Conservation (phyloP, 2,329 filamentous ascomycete genomes). For the Sarocladium kiliense region DNA sequence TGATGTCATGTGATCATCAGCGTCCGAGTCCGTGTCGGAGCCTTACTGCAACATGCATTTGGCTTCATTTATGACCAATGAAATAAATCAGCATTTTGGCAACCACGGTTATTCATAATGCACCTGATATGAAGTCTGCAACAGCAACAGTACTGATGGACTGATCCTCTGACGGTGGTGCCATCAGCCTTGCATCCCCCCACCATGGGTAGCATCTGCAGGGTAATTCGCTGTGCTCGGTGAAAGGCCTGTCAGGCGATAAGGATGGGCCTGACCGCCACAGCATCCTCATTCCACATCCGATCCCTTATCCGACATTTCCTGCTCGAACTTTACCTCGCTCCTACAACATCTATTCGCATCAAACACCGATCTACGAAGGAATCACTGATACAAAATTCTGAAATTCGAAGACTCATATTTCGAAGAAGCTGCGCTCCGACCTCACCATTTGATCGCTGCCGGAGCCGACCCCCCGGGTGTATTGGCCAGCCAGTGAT, state of each 20-base stretch:
- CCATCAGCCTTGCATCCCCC: conserved; percentile 1
- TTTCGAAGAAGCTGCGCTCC: background rate
- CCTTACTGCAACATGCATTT: background rate
- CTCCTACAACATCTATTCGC: too few relatives aligned
- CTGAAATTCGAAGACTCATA: background rate
- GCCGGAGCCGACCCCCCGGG: conserved; percentile 4
- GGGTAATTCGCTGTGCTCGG: background rate
- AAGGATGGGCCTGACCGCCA: conserved; percentile 7
- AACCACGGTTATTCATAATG: too few relatives aligned
- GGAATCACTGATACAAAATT: background rate
- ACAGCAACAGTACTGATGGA: background rate
- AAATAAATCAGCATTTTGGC: too few relatives aligned
- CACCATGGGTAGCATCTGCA: background rate
- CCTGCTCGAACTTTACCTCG: background rate
- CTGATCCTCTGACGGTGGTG: background rate
- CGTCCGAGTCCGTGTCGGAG: background rate
- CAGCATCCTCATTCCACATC: background rate
- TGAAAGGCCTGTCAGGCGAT: background rate
- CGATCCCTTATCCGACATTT: conserved; percentile 4
- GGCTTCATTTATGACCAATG: background rate
- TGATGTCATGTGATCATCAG: conserved; percentile 3
- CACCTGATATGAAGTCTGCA: too few relatives aligned
- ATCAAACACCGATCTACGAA: background rate
- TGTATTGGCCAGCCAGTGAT: conserved; percentile 17
- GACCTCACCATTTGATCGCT: background rate